Base-by-base conservation (phyloP, 139 green algal species). In the Pedinophyceae sp. region DNA sequence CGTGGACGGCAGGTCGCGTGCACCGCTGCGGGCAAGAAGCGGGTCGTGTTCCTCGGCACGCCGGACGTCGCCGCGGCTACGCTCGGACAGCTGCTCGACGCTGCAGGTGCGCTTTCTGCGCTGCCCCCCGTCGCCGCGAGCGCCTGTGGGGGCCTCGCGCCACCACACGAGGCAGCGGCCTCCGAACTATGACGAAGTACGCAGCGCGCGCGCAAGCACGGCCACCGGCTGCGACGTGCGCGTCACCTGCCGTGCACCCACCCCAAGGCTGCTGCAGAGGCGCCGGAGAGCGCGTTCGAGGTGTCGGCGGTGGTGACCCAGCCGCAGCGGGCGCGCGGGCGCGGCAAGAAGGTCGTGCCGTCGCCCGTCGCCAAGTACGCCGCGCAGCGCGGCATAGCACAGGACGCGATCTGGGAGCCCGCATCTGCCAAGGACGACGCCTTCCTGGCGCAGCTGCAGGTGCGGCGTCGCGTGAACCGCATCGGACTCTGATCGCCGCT, bases 1-100 rank as follows among this genome's bases (percentile, higher is more conserved):
- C n/a, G n/a, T n/a, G n/a, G n/a, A n/a, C n/a, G n/a, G n/a, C n/a
- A n/a, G n/a, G n/a, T n/a, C n/a, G n/a, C n/a, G n/a, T n/a, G n/a
- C n/a, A n/a, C n/a, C n/a, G n/a, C n/a, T 45, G 10, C 58, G 48
- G 0, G 30, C 55, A 79, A 72, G 57, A 61, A 76, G 4, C 58
- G 61, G 5, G 17, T 93, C 1, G 76, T 89, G 1, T 93, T 93
- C 55, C 62, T 88, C 13, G 83, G 83, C 23, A 93, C 83, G 16
- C 83, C 83, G 30, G 72, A 91, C 57, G 81, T 84, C 6, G 18
- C 20, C 24, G 17, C 19, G 20, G 17, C 27, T 3, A 30, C 25
- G 7, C 30, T 19, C 28, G 18, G 2, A 57, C 10, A 23, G 3
- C 17, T 10, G 24, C n/a, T 19, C 23, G 23, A 26, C n/a, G n/a